A percentile compares a stretch with the other conserved stretches of the same genome.
These are phyloP conservation scores for Avena insularis DNA, from an alignment of 176 grass and related monocot genomes.

Conservation along the genomic window DNA sequence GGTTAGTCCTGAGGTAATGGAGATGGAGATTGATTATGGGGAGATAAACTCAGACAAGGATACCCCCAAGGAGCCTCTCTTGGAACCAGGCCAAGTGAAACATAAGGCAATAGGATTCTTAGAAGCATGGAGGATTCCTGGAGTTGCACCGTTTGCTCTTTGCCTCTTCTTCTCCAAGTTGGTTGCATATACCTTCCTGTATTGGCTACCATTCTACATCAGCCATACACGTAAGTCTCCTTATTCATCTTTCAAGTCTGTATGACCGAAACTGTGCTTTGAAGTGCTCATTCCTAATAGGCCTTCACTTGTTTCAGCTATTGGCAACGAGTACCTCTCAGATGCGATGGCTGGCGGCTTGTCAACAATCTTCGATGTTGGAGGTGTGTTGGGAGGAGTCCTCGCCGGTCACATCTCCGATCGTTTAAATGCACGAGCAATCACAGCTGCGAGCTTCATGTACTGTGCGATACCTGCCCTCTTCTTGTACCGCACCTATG, in stretches of 20 bases:
- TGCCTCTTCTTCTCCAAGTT: constrained; percentile 93
- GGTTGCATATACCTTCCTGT: constrained; percentile 89
- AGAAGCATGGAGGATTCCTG: constrained; percentile 79
- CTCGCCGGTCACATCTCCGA: constrained; percentile 84
- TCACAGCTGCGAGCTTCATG: constrained; percentile 83
- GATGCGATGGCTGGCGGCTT: constrained; percentile 75
- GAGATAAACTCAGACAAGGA: constrained; percentile 50
- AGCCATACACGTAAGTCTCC: constrained; percentile 74
- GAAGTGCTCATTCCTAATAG: constrained; percentile 23
- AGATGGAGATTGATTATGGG: constrained; percentile 52
- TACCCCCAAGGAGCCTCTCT: constrained; percentile 51
- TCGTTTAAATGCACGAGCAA: constrained; percentile 71
- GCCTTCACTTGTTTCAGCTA: constrained; percentile 55
- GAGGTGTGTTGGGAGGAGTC: constrained; percentile 82
- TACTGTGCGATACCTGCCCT: constrained; percentile 73
- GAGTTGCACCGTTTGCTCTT: constrained; percentile 74
- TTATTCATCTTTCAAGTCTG: constrained; percentile 32
- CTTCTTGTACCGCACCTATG: constrained; percentile 76
- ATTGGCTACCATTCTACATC: constrained; percentile 94
- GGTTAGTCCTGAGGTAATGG: constrained; percentile 62
- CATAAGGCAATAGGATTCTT: constrained; percentile 69
- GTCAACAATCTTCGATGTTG: constrained; percentile 85
- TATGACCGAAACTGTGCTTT: neutral
- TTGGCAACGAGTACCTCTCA: constrained; percentile 70
- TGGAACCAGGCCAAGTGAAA: constrained; percentile 58